Percentiles rank a stretch among this genome's conserved stretches.
Evolutionary conservation across 805 yeast genomes (phyloP).

Genomic region (Hanseniaspora occidentalis): DNA sequence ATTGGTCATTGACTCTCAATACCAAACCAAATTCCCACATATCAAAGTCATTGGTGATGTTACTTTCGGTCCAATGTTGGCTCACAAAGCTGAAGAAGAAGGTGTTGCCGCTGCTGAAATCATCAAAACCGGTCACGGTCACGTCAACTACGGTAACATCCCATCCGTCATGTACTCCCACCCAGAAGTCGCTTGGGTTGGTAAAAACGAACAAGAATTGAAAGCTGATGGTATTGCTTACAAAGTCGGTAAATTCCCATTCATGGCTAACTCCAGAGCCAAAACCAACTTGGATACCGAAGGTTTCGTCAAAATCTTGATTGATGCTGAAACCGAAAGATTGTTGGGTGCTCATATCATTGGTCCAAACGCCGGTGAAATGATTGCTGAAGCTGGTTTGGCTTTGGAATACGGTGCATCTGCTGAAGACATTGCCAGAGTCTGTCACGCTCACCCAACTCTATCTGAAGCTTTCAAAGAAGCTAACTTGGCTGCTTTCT

Average conservation of each 20-base stretch:
- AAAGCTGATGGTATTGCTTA: slow-evolving; percentile 85
- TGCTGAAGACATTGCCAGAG: slow-evolving; percentile 94
- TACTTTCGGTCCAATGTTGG: slow-evolving; percentile 98
- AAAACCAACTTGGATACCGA: slow-evolving; percentile 96
- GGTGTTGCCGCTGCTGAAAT: slow-evolving; percentile 97
- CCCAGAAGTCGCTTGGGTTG: slow-evolving; percentile 99
- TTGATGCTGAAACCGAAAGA: slow-evolving; percentile 96
- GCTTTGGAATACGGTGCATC: slow-evolving; percentile 98
- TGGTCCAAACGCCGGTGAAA: slow-evolving; percentile 98
- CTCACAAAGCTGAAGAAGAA: slow-evolving; percentile 99
- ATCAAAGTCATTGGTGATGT: slow-evolving; percentile 97
- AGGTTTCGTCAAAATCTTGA: slow-evolving; percentile 90
- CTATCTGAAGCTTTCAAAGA: slow-evolving; percentile 96
- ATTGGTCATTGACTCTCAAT: slow-evolving; percentile 86
- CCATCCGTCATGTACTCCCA: slow-evolving; percentile 99
- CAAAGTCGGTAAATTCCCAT: slow-evolving; percentile 96
- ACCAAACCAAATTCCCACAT: slow-evolving; percentile 82
- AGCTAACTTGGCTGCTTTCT: slow-evolving; percentile 88
- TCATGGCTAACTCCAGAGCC: slow-evolving; percentile 98
- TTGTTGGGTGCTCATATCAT: slow-evolving; percentile 92
- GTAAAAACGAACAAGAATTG: slow-evolving; percentile 88
- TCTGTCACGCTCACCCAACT: slow-evolving; percentile 98
- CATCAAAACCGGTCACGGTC: slow-evolving; percentile 89
- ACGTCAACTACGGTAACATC: slow-evolving; percentile 93
- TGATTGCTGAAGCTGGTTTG: slow-evolving; percentile 97